Evolutionary conservation across 2,329 filamentous ascomycete species (phyloP), one percentile per base, ranked within the genome.

Genomic region (Pyricularia grisea): DNA sequence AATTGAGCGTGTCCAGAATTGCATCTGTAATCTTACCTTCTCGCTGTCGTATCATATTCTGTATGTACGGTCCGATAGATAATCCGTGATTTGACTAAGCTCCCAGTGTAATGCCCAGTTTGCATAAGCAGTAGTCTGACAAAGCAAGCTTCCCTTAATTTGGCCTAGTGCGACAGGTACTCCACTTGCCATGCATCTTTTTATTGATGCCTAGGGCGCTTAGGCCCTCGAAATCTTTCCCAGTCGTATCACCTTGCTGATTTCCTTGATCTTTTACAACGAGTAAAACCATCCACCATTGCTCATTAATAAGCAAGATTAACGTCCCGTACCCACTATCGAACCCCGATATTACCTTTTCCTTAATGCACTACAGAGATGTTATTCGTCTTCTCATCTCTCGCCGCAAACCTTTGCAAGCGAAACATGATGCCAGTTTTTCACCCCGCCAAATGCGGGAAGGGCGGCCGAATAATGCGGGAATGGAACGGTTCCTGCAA

Each of bases 61-160:
- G 42, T 97, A 94, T 75, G 98, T 94, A 94, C 95, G 93, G 10
- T 97, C 92, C 76, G 81, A 97, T 36, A 71, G 94, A 98, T 50
- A 50, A 50, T 50, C 42, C 42, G 42, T 50, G 17, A 50, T 50
- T 20, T 50, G 42, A 50, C 17, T 50, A 50, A 50, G 17, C 17
- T 50, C 42, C 42, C 42, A 50, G 17, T 50, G 17, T n/a, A 50
- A 50, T 50, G 6, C 42, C 42, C 42, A 50, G 17, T 50, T 50
- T 50, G 42, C 42, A 50, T 50, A 50, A 20, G 6, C 17, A 50
- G 17, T 50, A 50, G 42, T 50, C 17, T 50, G 42, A 50, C 42
- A 50, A 50, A 50, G 17, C 42, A 50, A 50, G 17, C 17, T 50
- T 50, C 42, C 42, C 42, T 50, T 50, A n/a, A n/a, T 50, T 50